These are phyloP conservation scores for Podospora sp. DNA, from an alignment of 495 filamentous ascomycete species.

Conservation along the genomic window DNA sequence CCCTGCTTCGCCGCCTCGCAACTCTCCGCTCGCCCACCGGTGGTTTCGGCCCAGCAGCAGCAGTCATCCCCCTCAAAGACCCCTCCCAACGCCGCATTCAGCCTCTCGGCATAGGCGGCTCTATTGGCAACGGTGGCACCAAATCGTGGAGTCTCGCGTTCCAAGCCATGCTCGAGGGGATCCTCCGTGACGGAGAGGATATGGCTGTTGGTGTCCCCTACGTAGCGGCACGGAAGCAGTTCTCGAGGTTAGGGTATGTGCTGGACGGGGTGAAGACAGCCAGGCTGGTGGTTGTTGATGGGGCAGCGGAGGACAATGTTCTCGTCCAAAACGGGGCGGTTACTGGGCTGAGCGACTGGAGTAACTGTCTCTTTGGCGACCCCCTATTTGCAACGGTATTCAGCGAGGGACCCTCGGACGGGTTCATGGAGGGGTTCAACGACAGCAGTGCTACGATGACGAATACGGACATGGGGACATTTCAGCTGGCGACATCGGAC, in stretches of 20 bases:
- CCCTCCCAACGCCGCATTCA: background rate
- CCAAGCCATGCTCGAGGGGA: constrained; percentile 46
- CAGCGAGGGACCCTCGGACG: constrained; percentile 47
- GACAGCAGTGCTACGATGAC: background rate
- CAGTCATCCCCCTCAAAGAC: constrained; percentile 29
- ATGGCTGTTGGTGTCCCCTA: constrained; percentile 49
- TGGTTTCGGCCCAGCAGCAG: constrained; percentile 41
- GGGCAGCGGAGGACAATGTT: constrained; percentile 37
- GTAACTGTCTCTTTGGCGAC: constrained; percentile 61
- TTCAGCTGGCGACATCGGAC: background rate
- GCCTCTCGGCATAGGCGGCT: constrained; percentile 6
- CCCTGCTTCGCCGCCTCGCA: constrained; percentile 39
- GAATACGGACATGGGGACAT: background rate
- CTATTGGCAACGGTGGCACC: constrained; percentile 25
- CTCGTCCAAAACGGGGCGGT: constrained; percentile 28
- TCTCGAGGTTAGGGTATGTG: constrained; percentile 40
- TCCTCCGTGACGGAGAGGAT: constrained; percentile 50
- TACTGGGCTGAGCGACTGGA: constrained; percentile 50
- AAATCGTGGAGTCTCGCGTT: constrained; percentile 50
- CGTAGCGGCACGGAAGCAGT: constrained; percentile 40
- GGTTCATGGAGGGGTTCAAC: constrained; percentile 46
- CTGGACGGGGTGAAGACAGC: constrained; percentile 43
- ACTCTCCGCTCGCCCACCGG: constrained; percentile 40
- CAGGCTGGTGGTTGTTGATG: constrained; percentile 44
- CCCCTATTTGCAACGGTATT: constrained; percentile 57